Conservation (phyloP, 2,329 filamentous ascomycete species). For the Tolypocladium amazonense region DNA sequence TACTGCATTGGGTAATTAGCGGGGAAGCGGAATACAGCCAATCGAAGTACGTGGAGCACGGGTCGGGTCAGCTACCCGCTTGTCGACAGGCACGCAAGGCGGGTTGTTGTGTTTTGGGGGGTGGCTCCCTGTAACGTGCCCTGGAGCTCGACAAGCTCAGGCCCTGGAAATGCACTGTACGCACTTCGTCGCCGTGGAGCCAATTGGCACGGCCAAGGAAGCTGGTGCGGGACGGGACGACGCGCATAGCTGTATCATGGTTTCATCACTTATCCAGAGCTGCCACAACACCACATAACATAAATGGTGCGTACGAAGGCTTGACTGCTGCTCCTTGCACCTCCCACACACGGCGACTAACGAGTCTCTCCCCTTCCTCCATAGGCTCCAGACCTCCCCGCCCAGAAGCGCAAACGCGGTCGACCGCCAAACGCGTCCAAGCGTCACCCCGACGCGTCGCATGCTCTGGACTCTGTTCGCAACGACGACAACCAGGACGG, state of each 20-base stretch:
- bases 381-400: constrained; percentile 15
- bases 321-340: not conserved
- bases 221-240: not conserved
- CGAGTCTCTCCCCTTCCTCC: not conserved
- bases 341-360: not conserved
- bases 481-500: constrained; percentile 10
- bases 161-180: not conserved
- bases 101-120: no score
- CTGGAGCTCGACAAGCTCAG: not conserved
- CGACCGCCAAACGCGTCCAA: constrained; percentile 30
- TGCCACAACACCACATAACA: not conserved
- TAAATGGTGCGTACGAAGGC: not conserved
- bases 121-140: not conserved
- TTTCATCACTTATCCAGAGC: not conserved
- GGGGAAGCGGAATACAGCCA: no score
- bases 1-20: no score
- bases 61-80: no score
- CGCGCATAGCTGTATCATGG: not conserved
- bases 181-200: not conserved
- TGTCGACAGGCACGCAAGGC: no score
- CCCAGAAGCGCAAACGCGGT: constrained; percentile 32
- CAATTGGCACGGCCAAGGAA: not conserved
- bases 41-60: no score
- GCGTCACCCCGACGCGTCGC: constrained; percentile 9
- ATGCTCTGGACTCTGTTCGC: not conserved